Conservation (phyloP, 768 basidiomycete species). For the Tulasnella sp. region DNA sequence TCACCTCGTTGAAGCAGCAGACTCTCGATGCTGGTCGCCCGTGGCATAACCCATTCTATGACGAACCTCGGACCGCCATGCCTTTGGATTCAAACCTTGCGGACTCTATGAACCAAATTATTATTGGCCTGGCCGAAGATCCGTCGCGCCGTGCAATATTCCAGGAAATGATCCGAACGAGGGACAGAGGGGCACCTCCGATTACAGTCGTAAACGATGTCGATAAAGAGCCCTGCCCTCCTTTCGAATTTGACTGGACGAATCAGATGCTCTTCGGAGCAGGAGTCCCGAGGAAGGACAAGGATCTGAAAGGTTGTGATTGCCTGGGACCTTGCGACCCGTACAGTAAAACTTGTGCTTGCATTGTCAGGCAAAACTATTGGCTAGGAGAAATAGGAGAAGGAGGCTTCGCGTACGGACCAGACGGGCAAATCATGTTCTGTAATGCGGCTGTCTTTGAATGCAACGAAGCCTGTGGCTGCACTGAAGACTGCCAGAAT, state of each 20-base stretch:
- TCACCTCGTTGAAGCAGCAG: slow-evolving; percentile 9
- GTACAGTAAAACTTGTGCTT: slow-evolving; percentile 65
- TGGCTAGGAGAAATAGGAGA: slow-evolving; percentile 37
- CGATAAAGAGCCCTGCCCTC: slow-evolving; percentile 64
- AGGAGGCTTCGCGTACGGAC: slow-evolving; percentile 64
- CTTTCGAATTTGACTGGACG: slow-evolving; percentile 84
- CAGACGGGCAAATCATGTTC: slow-evolving; percentile 50
- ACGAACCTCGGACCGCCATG: not conserved
- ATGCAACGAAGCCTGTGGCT: slow-evolving; percentile 77
- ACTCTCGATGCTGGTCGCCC: not conserved
- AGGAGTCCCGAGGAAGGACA: slow-evolving; percentile 58
- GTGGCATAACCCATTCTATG: slow-evolving; percentile 15
- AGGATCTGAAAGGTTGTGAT: slow-evolving; percentile 59
- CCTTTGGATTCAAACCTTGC: slow-evolving; percentile 17
- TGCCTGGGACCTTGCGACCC: slow-evolving; percentile 76
- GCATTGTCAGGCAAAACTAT: slow-evolving; percentile 51
- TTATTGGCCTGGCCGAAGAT: not conserved
- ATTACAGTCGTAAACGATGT: slow-evolving; percentile 66
- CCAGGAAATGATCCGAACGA: slow-evolving; percentile 61
- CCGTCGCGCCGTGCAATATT: slow-evolving; percentile 47
- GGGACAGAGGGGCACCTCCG: slow-evolving; percentile 62
- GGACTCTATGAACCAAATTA: slow-evolving; percentile 24
- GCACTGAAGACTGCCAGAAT: slow-evolving; percentile 76
- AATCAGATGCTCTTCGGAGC: slow-evolving; percentile 74
- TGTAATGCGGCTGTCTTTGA: slow-evolving; percentile 53